Base-by-base conservation (phyloP, 768 basidiomycete species). In the Kwoniella botswanensis region DNA sequence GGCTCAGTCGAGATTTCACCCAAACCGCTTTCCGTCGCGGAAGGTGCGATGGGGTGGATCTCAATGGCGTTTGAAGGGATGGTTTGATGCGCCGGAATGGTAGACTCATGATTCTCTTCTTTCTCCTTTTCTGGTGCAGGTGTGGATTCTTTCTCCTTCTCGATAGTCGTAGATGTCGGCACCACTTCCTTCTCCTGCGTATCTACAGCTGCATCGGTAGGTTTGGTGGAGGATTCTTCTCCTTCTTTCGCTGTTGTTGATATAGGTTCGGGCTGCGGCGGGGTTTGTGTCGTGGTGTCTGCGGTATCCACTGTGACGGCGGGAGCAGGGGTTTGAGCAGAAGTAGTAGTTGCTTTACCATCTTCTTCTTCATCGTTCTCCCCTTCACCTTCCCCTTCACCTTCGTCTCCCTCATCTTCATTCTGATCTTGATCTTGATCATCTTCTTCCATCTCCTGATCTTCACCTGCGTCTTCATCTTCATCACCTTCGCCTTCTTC, bases 31-130 rank as follows among this genome's bases (percentile, higher is more conserved):
- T 79, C 78, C 15, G 78, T 74, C 1, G 59, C 29, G 7, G 56
- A 41, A 12, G 74, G 74, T 0, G 68, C 72, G 1, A 71, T 68
- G 65, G 74, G 75, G 57, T 67, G 55, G 4, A 79, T 65, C 41
- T 79, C 78, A 18, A 76, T 76, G 10, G 78, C 78, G 64, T 79
- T 79, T n/a, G 74, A 67, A 3, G 78, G 78, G 29, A 79, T 63
- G 10, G 63, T 26, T 2, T 50, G 21, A 46, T 71, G 70, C 42
- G 57, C 22, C 13, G 74, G 63, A 2, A 61, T 65, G 15, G 57
- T 3, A 17, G 64, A 46, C 35, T 71, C 65, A 55, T 61, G 61
- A 12, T 53, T 22, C 22, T 46, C 65, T 22, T 67, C 65, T 18
- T 24, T n/a, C 60, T 67, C 26, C 17, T 43, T 44, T 15, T 46